Base-by-base conservation (phyloP, 352 stramenopile genomes). In the Phytopythium vexans region DNA sequence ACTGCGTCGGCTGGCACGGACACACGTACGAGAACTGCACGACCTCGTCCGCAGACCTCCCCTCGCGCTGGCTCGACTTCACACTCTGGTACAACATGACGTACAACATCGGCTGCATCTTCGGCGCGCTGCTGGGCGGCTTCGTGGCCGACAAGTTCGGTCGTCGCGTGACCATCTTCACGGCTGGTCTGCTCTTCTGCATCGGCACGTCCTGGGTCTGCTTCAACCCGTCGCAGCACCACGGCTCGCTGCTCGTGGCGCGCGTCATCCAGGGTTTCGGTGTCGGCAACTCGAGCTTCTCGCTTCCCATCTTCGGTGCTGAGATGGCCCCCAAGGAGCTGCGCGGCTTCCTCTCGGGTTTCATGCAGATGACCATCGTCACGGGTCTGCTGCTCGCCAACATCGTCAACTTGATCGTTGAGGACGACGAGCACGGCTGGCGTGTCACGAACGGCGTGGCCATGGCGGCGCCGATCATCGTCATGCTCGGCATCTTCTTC, bases 101-200 rank as follows among this genome's bases (percentile, higher is more conserved):
- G 2, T 69, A 69, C 56, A 59, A 69, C 49, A 66, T 69, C 21
- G 56, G 61, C 38, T 69, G 61, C 56, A 66, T 69, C 50, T 60
- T 64, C 33, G 61, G 61, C 45, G 61, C 61, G 31, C 44, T 63
- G 16, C 34, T 69, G 6, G 61, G 61, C 41, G 61, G 61, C 46
- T 41, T 39, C 31, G 35, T 69, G 11, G 61, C 61, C 2, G 56
- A 69, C 49, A 41, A 66, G 42, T 69, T 55, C 44, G 61, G 61
- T 15, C 52, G 61, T 12, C 56, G 61, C n/a, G 37, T 58, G 15
- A 69, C 61, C 7, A 56, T 69, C 39, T 69, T 69, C 52, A 57
- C 27, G 3, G 61, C 61, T 10, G 56, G 61, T 6, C 6, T 64
- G 27, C 41, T 69, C 21, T 69, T 69, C 34, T 66, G 56, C 47